Evolutionary conservation across 2,329 filamentous ascomycete genomes (phyloP).

Genomic region (Colletotrichum caudatum): DNA sequence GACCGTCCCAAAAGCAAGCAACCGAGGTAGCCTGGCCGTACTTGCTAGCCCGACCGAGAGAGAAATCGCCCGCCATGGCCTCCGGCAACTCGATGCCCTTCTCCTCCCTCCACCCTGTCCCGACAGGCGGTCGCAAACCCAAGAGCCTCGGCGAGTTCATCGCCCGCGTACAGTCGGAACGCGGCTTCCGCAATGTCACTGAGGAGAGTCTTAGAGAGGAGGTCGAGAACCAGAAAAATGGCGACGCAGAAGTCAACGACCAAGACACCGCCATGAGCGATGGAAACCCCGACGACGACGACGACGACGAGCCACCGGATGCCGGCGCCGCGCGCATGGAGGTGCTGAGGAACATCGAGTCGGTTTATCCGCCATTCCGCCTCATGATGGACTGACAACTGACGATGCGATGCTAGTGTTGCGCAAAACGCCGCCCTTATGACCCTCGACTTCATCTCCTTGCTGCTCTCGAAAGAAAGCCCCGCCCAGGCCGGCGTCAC

Average conservation of each 20-base stretch:
- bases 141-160: constrained; percentile 80
- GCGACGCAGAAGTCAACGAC: constrained; percentile 60
- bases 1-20: background rate
- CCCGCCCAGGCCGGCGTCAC: constrained; percentile 77
- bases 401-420: constrained; percentile 51
- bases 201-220: constrained; percentile 79
- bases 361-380: constrained; percentile 44
- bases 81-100: constrained; percentile 45
- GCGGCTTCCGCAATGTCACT: constrained; percentile 83
- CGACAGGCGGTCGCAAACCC: constrained; percentile 66
- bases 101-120: constrained; percentile 74
- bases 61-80: constrained; percentile 39
- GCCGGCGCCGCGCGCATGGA: constrained; percentile 66
- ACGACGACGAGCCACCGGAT: constrained; percentile 55
- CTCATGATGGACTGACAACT: constrained; percentile 28
- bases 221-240: constrained; percentile 65
- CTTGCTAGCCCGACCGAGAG: background rate
- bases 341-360: constrained; percentile 70
- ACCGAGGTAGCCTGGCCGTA: too few relatives aligned
- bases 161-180: constrained; percentile 80
- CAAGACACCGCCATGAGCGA: constrained; percentile 56
- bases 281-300: constrained; percentile 53
- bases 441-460: constrained; percentile 84
- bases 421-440: constrained; percentile 73
- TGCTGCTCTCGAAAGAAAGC: constrained; percentile 85